Evolutionary conservation across 2,329 filamentous ascomycete species (phyloP), one percentile per base, ranked within the genome.

Genomic region (Knufia fluminis): DNA sequence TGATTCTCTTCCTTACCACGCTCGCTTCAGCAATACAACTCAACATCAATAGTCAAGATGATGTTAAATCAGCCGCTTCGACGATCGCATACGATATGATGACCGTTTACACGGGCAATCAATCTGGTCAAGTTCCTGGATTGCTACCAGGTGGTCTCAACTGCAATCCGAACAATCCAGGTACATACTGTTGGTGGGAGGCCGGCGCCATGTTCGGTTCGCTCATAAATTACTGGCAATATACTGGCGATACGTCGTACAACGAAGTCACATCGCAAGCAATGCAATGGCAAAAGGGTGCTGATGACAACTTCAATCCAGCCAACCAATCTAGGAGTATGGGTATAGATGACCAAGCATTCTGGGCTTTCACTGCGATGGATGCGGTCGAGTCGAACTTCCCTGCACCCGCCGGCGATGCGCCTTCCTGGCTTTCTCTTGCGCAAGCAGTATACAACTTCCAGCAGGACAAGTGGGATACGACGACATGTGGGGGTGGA

Each of bases 401-500:
- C 52, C 57, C 57, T 32, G 66, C 67, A 1, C 62, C 65, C 26
- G 71, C 68, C 3, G 65, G 66, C 1, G 63, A 63, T 38, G 55
- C 60, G 16, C 80, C 85, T 0, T 80, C 84, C 52, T 94, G 85
- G 85, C 73, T 92, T 14, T 79, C 82, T 4, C 74, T 94, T 48
- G 82, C 78, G 0, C 84, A 88, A 63, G 83, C 82, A 6, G 83
- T 86, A 1, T 92, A 90, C 66, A 88, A 91, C 68, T 81, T 84
- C 49, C 87, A 88, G 60, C 78, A 77, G 1, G 65, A 66, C n/a
- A 77, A 86, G 16, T 91, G 86, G 83, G 82, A 92, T 57, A 67
- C 67, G 2, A 60, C 66, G 0, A 73, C 71, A 1, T 94, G 88
- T 64, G 72, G 70, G 28, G 88, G 88, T 43, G 88, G 88, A 6